Conservation (phyloP, 2,329 filamentous ascomycete species). For the Phaeoacremonium minimum region DNA sequence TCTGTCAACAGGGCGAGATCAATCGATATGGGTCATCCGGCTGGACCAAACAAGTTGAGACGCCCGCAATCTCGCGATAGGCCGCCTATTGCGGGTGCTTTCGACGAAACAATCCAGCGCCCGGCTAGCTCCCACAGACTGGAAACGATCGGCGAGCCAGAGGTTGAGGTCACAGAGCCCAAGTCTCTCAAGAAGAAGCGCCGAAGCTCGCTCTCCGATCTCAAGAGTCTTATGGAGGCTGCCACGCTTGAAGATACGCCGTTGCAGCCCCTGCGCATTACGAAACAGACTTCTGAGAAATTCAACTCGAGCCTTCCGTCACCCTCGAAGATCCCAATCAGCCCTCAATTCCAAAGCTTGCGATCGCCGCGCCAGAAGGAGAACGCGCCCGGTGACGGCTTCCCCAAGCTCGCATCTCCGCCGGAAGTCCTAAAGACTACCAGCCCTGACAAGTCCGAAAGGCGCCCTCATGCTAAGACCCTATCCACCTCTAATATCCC, state of each 20-base stretch:
- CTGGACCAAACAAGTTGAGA: slow-evolving; percentile 43
- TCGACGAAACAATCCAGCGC: slow-evolving; percentile 49
- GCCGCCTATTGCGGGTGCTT: slow-evolving; percentile 57
- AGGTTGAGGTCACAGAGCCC: slow-evolving; percentile 30
- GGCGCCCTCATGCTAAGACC: slow-evolving; percentile 38
- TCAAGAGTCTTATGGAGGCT: slow-evolving; percentile 60
- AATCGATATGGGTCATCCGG: slow-evolving; percentile 60
- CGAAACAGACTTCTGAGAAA: slow-evolving; percentile 51
- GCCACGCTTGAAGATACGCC: slow-evolving; percentile 45
- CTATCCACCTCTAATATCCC: slow-evolving; percentile 52
- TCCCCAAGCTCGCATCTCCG: slow-evolving; percentile 8
- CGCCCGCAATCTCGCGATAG: slow-evolving; percentile 56
- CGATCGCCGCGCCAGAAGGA: slow-evolving; percentile 46
- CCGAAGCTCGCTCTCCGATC: slow-evolving; percentile 85
- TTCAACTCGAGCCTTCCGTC: slow-evolving; percentile 45
- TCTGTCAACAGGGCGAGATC: slow-evolving; percentile 69
- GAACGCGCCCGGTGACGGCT: slow-evolving; percentile 19
- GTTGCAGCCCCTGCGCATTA: slow-evolving; percentile 45
- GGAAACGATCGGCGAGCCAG: slow-evolving; percentile 57
- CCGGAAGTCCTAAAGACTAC: too few species aligned
- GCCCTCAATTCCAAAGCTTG: slow-evolving; percentile 35
- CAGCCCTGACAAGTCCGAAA: slow-evolving; percentile 12
- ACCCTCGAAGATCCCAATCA: slow-evolving; percentile 49
- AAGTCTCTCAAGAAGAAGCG: slow-evolving; percentile 69
- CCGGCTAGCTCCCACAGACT: slow-evolving; percentile 55